Evolutionary conservation across 129 eudicot genomes (phyloP), one percentile per base, ranked within the genome.

Genomic region (Flaveria ramosissima): DNA sequence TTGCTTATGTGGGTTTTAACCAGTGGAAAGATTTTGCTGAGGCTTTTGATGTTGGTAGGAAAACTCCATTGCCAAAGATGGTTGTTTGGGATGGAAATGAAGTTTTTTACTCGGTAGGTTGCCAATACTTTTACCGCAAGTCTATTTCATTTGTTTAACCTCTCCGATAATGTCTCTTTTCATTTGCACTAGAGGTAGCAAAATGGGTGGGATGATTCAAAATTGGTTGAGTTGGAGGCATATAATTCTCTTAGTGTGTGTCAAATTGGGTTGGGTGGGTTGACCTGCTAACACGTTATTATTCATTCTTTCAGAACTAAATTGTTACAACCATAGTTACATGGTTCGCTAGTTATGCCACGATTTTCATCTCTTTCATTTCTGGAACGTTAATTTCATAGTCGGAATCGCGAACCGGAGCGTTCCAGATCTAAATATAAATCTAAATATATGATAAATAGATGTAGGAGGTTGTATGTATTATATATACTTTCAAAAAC

Each of bases 21-120:
- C 97, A 95, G 57, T 92, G 86, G 85, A 77, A 80, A 68, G 97
- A 84, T 11, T 95, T 95, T 79, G 84, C 86, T 26, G 99, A 95
- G 70, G 83, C 99, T 61, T 95, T 95, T 83, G 99, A 89, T 81
- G 91, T 89, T 67, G 27, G 75, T 80, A 88, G 81, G 87, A 89
- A 86, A 82, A 84, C 95, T 36, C 74, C 71, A 30, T 77, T 95
- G 66, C 99, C 99, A 23, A 91, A 92, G 79, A 95, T 95, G 99
- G 85, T 95, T 21, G 92, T 95, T 53, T 95, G 99, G 99, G 99
- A 95, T 74, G 99, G 99, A 71, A 81, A 95, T 68, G 97, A 95
- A 79, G 86, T 85, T 15, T 95, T 83, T 78, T 88, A 72, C 70
- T 52, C 87, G 24, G 98, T 93, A 87, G 89, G 97, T 77, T 50